Conservation (phyloP, 2,329 filamentous ascomycete genomes). For the Penicillium janthinellum region DNA sequence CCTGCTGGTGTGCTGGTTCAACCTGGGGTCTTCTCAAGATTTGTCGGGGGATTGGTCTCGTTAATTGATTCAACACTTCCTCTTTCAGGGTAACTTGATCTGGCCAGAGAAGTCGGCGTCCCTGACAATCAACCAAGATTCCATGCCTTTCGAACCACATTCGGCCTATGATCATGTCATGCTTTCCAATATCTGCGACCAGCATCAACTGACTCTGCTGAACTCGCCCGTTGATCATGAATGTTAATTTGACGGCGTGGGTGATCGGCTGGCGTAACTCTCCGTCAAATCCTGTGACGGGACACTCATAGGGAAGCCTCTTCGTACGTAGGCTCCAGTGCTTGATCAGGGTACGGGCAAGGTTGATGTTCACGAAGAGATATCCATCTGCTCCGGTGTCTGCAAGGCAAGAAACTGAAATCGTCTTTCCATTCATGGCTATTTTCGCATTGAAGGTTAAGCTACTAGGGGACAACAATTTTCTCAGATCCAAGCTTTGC, state of each 20-base stretch:
- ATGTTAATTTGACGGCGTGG: not conserved
- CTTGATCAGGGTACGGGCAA: not conserved
- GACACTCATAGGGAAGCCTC: not conserved
- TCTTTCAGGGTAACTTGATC: not conserved
- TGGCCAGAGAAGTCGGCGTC: not conserved
- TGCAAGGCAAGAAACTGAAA: not conserved
- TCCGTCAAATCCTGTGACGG: not conserved
- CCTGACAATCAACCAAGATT: not conserved
- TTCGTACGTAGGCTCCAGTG: not conserved
- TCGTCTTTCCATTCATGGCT: not conserved
- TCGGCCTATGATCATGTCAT: not conserved
- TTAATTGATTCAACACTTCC: not conserved
- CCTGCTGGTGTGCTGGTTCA: no score
- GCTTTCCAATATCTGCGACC: not conserved
- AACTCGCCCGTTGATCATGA: not conserved
- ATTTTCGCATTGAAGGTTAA: not conserved
- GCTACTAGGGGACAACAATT: not conserved
- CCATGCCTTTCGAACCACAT: not conserved
- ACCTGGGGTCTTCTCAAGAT: no score
- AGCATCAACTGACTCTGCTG: not conserved
- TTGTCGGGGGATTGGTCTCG: not conserved
- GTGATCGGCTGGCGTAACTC: not conserved
- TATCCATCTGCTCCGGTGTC: not conserved
- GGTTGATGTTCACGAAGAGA: not conserved
- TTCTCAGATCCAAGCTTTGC: no score